These are phyloP conservation scores for Tylopilus plumbeoviolaceoides DNA, from an alignment of 768 basidiomycete species.

Conservation along the genomic window DNA sequence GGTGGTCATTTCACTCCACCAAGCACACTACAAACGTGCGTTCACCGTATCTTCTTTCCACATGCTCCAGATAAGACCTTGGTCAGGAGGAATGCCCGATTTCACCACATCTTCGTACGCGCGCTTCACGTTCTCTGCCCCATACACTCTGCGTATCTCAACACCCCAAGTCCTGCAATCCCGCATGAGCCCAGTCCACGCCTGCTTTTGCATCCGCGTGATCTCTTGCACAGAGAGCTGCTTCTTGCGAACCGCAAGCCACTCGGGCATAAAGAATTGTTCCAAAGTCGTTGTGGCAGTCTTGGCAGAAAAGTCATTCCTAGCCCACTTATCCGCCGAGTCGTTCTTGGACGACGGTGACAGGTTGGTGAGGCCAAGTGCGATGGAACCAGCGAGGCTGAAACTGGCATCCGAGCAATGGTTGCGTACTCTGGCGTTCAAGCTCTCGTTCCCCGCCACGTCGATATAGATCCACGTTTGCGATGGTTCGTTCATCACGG, in stretches of 20 bases:
- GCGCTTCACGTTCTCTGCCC: slow-evolving; percentile 42
- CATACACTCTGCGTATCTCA: slow-evolving; percentile 44
- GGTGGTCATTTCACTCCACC: not conserved
- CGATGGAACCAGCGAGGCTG: slow-evolving; percentile 39
- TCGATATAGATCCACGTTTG: slow-evolving; percentile 58
- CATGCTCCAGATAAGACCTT: slow-evolving; percentile 61
- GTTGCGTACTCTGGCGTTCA: slow-evolving; percentile 43
- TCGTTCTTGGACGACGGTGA: slow-evolving; percentile 40
- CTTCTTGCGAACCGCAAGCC: slow-evolving; percentile 52
- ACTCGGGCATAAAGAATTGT: slow-evolving; percentile 66
- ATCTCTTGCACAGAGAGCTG: slow-evolving; percentile 48
- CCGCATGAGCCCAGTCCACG: slow-evolving; percentile 57
- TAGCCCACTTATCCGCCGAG: slow-evolving; percentile 35
- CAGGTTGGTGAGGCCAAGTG: slow-evolving; percentile 55
- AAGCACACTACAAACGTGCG: slow-evolving; percentile 14
- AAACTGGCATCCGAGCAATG: slow-evolving; percentile 31
- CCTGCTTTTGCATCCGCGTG: slow-evolving; percentile 44
- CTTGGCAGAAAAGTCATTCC: slow-evolving; percentile 31
- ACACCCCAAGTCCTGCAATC: slow-evolving; percentile 55
- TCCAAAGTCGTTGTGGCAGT: slow-evolving; percentile 31
- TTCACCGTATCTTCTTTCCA: slow-evolving; percentile 41
- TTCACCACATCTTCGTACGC: slow-evolving; percentile 46
- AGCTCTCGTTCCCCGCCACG: slow-evolving; percentile 51
- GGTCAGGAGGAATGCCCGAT: slow-evolving; percentile 48
- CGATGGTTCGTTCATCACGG: slow-evolving; percentile 26